phyloP scores from a whole-genome alignment of 441 rosid species.

The Raphanus hybrid region DNA sequence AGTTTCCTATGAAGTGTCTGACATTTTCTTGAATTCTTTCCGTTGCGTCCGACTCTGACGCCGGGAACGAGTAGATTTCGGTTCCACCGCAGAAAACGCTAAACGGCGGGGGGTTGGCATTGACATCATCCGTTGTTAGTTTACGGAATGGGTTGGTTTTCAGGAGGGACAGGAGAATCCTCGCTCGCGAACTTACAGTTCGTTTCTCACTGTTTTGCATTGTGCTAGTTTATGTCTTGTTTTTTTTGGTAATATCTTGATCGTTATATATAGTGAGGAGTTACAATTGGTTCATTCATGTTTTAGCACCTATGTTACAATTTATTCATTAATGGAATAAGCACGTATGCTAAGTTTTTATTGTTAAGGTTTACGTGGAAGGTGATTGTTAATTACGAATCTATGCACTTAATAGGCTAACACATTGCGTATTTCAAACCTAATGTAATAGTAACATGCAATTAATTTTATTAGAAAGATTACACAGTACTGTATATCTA shows the following conservation, averaged over 20 bases:
- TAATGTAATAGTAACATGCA: background rate
- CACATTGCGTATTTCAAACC: background rate
- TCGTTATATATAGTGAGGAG: background rate
- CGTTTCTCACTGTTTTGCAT: conserved; percentile 3
- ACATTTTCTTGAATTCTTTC: conserved; percentile 19
- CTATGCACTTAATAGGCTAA: background rate
- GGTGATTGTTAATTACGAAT: conserved; percentile 7
- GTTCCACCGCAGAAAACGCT: conserved; percentile 1
- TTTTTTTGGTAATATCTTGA: background rate
- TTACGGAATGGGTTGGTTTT: conserved; percentile 26
- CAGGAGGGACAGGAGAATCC: conserved; percentile 14
- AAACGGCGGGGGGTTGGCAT: conserved; percentile 14
- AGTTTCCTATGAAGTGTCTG: conserved; percentile 12
- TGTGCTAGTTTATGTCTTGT: background rate
- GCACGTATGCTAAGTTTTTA: background rate
- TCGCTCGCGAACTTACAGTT: conserved; percentile 4
- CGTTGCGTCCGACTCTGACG: background rate
- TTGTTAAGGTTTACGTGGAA: background rate
- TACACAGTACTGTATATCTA: background rate
- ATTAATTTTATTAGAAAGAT: background rate
- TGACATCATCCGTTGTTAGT: conserved; percentile 11
- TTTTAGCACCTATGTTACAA: background rate
- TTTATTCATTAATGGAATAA: background rate
- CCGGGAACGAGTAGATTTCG: conserved; percentile 15
- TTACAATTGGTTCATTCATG: background rate